Conservation (phyloP, 2,329 filamentous ascomycete species). For the Verticillium nonalfalfae region DNA sequence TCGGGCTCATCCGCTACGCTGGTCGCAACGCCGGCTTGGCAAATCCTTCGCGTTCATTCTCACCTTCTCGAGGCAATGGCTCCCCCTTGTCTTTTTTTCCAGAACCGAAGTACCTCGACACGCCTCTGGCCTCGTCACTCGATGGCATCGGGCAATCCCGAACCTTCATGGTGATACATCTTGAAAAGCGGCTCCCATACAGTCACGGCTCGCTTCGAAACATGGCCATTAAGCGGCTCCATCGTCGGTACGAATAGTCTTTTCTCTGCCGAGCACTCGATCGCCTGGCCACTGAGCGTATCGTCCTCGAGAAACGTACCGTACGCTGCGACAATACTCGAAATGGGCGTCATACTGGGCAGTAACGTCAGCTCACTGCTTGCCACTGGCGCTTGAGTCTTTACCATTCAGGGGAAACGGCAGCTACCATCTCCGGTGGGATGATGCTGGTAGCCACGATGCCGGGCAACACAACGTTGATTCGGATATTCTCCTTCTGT, state of each 20-base stretch:
- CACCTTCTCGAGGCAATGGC: too few relatives aligned
- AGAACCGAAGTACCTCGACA: too few relatives aligned
- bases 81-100: too few relatives aligned
- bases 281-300: conserved; percentile 29
- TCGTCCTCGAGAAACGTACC: conserved; percentile 37
- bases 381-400: not conserved
- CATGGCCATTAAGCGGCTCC: conserved; percentile 29
- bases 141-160: conserved; percentile 30
- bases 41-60: too few relatives aligned
- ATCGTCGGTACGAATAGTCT: conserved; percentile 13
- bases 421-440: conserved; percentile 33
- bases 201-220: conserved; percentile 33
- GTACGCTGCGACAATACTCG: conserved; percentile 38
- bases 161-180: conserved; percentile 34
- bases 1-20: not conserved
- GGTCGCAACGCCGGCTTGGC: too few relatives aligned
- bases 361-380: not conserved
- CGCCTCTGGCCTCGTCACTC: conserved; percentile 8
- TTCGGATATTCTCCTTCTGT: conserved; percentile 37
- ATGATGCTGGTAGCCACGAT: conserved; percentile 38
- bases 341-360: conserved; percentile 29
- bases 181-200: conserved; percentile 43
- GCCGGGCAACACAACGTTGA: conserved; percentile 42
- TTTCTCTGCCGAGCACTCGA: conserved; percentile 37
- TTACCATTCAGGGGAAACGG: conserved; percentile 26